Evolutionary conservation across 371 early-diverging fungal genomes (phyloP), one percentile per base, ranked within the genome.

Genomic region (Rhizopus delemar): DNA sequence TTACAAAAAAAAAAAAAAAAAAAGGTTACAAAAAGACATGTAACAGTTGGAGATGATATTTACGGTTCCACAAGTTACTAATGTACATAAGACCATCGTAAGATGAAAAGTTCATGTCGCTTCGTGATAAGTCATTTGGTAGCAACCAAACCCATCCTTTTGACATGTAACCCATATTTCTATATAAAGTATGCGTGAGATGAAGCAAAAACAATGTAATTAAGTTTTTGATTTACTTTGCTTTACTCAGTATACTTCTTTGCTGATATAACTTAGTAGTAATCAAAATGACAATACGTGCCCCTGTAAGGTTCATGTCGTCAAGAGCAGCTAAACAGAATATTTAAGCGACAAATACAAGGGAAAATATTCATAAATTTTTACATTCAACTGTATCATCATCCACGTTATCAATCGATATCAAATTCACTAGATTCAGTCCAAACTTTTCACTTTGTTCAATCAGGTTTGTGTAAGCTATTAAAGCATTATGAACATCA

Each of bases 1-100:
- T 22, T 22, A 58, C 33, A 16, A 51, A n/a, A 57, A 22, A 48
- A 28, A 51, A 3, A 49, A 13, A 38, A 51, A 41, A 48, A 50
- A 16, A 5, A 33, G 31, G 8, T 39, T 12, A 28, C 22, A 22
- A 39, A 41, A 32, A 50, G 13, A 43, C 8, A 43, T 13, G 5
- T 43, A 8, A 11, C 34, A 41, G 13, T 16, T 41, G 15, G 8
- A 46, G 33, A 56, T 65, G 46, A 36, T 39, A 65, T 69, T 62
- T 74, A 74, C 77, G 56, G 43, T 77, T 61, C 77, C 77, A 77
- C 64, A 74, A 61, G 22, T 72, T 74, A 60, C 70, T 74, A 59
- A 77, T 71, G 52, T 74, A 71, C 77, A 77, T 77, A 65, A 77
- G 74, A 33, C 77, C 77, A 46, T 77, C 64, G 50, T 74, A 77